Evolutionary conservation across 345 rosid species (phyloP), one percentile per base, ranked within the genome.

Genomic region (Mercurialis annua): DNA sequence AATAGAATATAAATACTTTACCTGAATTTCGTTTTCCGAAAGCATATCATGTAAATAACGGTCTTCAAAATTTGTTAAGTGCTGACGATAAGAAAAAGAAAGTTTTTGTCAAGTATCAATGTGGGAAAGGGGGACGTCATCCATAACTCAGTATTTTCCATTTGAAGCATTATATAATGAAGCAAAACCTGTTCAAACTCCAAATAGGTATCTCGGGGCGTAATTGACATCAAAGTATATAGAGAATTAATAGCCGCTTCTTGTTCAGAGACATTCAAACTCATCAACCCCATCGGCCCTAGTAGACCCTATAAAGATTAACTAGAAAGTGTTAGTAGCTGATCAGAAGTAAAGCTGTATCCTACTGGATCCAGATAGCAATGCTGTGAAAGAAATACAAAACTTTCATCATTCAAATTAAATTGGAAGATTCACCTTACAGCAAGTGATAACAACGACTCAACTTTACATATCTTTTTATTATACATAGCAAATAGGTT

Each of bases 281-380:
- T 89, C 96, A 83, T 81, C 83, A 94, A 78, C 48, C 99, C 96
- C 84, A 73, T 79, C 57, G 85, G 80, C 69, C 96, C 99, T 38
- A 94, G 73, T 63, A 91, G 76, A 74, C 57, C 81, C 99, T 94
- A 81, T 62, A 56, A 71, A 55, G 48, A 50, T 36, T 43, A 66
- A 26, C 43, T 50, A 61, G 20, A 42, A 40, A 65, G 66, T 43
- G 52, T 63, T 33, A 68, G 59, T 11, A 24, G 36, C 64, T 48
- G 40, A 53, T 26, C 18, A 36, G 30, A 3, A 53, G 46, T 21
- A n/a, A 62, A 18, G 21, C 16, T 17, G 44, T 24, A 15, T 17
- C 10, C 16, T 24, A n/a, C n/a, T n/a, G n/a, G n/a, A n/a, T n/a
- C n/a, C 23, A 11, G 20, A 52, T 36, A 26, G 70, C 47, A 29